phyloP scores from a whole-genome alignment of 106 monocot genomes.

The Allium fistulosum region DNA sequence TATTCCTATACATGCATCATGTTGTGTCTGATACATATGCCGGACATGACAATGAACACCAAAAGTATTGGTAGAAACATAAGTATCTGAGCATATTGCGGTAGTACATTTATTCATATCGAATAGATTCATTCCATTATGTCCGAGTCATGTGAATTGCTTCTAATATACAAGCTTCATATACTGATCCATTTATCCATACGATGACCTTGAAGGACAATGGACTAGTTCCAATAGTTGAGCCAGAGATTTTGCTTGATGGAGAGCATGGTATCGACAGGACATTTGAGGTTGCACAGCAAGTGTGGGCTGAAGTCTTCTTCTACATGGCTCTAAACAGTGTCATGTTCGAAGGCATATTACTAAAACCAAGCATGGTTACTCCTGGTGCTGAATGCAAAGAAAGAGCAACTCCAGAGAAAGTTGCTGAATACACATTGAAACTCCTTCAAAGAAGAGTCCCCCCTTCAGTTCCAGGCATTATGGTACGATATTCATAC shows the following conservation, averaged over 20 bases:
- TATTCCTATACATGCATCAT: too few relatives aligned
- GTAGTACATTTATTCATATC: too few relatives aligned
- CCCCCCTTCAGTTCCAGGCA: slow-evolving; percentile 70
- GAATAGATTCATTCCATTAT: too few relatives aligned
- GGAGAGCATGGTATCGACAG: slow-evolving; percentile 75
- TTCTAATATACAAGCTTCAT: too few relatives aligned
- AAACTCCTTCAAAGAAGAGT: slow-evolving; percentile 68
- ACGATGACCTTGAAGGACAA: slow-evolving; percentile 36
- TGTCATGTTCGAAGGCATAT: slow-evolving; percentile 71
- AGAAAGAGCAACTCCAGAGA: slow-evolving; percentile 50
- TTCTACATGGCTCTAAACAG: slow-evolving; percentile 74
- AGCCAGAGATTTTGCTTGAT: slow-evolving; percentile 73
- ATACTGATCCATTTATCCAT: neutral
- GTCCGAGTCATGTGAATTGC: too few relatives aligned
- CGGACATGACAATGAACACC: too few relatives aligned
- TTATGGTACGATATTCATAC: slow-evolving; percentile 32
- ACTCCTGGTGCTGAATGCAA: slow-evolving; percentile 74
- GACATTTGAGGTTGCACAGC: slow-evolving; percentile 61
- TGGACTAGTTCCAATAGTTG: slow-evolving; percentile 71
- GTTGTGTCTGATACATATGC: too few relatives aligned
- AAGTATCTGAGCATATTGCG: too few relatives aligned
- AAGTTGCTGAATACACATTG: slow-evolving; percentile 59
- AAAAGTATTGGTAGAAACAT: too few relatives aligned
- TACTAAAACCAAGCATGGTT: slow-evolving; percentile 82
- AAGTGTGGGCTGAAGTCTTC: slow-evolving; percentile 81